Conservation (phyloP, 2,329 filamentous ascomycete species). For the Colletotrichum sp. region DNA sequence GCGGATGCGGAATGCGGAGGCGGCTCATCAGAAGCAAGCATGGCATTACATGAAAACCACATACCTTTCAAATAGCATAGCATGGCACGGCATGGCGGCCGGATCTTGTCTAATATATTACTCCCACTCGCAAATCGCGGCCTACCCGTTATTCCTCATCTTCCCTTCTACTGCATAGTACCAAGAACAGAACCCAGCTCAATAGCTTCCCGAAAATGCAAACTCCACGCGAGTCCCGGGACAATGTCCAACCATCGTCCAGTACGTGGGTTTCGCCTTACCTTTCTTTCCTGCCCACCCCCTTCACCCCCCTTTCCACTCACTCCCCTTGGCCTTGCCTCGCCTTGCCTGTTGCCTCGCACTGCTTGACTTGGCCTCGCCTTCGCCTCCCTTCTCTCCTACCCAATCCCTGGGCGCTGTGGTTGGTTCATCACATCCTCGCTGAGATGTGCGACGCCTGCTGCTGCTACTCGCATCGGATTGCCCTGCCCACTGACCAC, state of each 20-base stretch:
- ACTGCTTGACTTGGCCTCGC: background rate
- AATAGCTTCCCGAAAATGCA: conserved; percentile 16
- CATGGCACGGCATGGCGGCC: background rate
- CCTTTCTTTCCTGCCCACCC: background rate
- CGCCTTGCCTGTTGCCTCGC: background rate
- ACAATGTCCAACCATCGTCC: conserved; percentile 12
- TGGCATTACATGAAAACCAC: background rate
- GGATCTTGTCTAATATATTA: background rate
- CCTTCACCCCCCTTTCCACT: background rate
- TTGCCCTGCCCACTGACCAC: conserved; percentile 15
- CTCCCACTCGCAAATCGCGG: conserved; percentile 5
- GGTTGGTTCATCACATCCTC: conserved; percentile 16
- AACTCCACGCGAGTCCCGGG: conserved; percentile 18
- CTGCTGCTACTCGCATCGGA: conserved; percentile 13
- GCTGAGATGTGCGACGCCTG: background rate
- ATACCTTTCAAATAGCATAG: background rate
- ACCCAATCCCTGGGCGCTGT: background rate
- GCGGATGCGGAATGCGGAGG: background rate
- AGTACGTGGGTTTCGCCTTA: conserved; percentile 16
- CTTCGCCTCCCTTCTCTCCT: background rate
- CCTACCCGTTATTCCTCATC: background rate
- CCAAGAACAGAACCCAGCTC: conserved; percentile 1
- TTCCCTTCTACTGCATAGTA: background rate
- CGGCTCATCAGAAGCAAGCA: background rate
- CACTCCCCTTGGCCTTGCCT: background rate